Evolutionary conservation across 306 rosid genomes (phyloP).

Genomic region (Albizia julibrissin): DNA sequence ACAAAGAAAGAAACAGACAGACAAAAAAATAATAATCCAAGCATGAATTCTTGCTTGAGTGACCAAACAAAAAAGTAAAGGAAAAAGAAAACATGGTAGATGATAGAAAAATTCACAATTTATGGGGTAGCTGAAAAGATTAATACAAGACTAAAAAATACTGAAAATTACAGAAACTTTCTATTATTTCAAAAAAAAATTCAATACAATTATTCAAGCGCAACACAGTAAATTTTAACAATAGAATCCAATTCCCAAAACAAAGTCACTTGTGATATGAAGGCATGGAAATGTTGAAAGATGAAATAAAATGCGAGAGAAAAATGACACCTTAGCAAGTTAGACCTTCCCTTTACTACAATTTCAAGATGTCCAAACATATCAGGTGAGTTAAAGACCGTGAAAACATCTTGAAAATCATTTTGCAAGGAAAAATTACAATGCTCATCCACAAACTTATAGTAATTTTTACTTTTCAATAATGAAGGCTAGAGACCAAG

Average conservation of each 20-base stretch:
- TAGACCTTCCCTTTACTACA: background rate
- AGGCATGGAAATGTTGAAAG: slow-evolving; percentile 10
- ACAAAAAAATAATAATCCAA: too few relatives aligned
- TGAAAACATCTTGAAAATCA: background rate
- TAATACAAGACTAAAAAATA: slow-evolving; percentile 5
- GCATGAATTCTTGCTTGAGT: background rate
- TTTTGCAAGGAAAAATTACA: slow-evolving; percentile 43
- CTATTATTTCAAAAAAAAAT: background rate
- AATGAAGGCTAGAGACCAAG: slow-evolving; percentile 4
- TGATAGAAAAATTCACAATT: background rate
- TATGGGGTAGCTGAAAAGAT: background rate
- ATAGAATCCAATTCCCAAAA: background rate
- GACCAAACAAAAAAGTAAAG: background rate
- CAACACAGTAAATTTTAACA: background rate
- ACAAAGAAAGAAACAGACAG: too few relatives aligned
- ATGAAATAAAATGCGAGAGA: background rate
- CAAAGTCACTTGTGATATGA: background rate
- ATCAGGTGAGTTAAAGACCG: background rate
- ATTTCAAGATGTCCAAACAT: background rate
- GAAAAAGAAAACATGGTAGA: background rate
- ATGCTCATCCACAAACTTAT: slow-evolving; percentile 56
- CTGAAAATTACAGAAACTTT: background rate
- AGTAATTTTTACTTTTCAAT: background rate
- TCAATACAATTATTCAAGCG: slow-evolving; percentile 22
- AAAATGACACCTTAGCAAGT: background rate